Base-by-base conservation (phyloP, 1,284 basidiomycete genomes). In the Melampsora americana region DNA sequence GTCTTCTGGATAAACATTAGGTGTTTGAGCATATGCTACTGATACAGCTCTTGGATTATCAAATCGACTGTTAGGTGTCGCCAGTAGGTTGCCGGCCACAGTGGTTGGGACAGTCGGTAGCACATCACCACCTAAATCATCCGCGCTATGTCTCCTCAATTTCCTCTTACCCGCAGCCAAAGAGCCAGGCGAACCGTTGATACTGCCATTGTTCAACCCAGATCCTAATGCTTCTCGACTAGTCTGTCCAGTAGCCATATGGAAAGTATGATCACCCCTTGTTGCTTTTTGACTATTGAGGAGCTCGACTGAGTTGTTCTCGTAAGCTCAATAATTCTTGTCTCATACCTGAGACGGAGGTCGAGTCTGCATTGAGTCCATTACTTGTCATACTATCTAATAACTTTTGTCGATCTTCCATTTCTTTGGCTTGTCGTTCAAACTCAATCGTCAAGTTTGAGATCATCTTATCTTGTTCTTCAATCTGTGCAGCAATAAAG, bases 231-330 rank as follows among this genome's bases (percentile, higher is more conserved):
- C 80, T 60, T 82, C 74, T 26, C 30, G 75, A 79, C 80, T 60
- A 85, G 85, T 68, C 85, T 86, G 50, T 83, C 81, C 78, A 87
- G 89, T 74, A 84, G 79, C 72, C 79, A 86, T 61, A 87, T 83
- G 77, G 89, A 90, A 67, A 91, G 85, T 42, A 86, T 86, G 66
- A 90, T 89, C 26, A 87, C 87, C 66, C 14, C 73, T 50, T 35
- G 81, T 91, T 39, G 79, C 79, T 69, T 83, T 83, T 92, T 92
- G 79, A 95, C 87, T 5, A 95, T 93, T 81, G 93, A 76, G n/a
- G 93, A 26, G 94, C 90, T 39, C 96, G 89, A 81, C 95, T 94
- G 79, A 99, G 89, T 83, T 99, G 95, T 82, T 99, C 96, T 77
- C 93, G 92, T 68, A 99, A 86, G 79, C 85, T 90, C 83, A 90